Evolutionary conservation across 305 asterid species (phyloP).

Genomic region (Lippia alba): DNA sequence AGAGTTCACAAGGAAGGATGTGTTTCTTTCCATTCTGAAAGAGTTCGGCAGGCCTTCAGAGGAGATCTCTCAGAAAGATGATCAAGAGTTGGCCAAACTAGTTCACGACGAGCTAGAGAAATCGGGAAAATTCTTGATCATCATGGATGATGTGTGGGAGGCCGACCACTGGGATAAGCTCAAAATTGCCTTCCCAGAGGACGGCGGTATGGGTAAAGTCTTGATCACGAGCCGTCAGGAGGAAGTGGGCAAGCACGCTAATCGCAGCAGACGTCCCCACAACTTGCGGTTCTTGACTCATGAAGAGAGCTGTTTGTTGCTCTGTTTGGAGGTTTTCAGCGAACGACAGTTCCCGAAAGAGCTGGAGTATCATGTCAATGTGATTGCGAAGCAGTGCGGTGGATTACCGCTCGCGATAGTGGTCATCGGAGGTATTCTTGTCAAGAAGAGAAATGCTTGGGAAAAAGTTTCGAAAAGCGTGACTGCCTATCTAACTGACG

Average conservation of each 20-base stretch:
- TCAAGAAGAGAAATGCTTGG: background rate
- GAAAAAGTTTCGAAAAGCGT: too few species aligned
- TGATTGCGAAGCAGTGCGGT: slow-evolving; percentile 26
- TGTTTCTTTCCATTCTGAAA: slow-evolving; percentile 14
- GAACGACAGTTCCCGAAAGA: slow-evolving; percentile 20
- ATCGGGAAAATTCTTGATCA: slow-evolving; percentile 23
- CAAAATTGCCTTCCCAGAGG: background rate
- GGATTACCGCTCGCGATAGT: slow-evolving; percentile 41
- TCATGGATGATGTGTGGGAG: slow-evolving; percentile 34
- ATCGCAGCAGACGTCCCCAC: too few species aligned
- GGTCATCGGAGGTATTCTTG: slow-evolving; percentile 34
- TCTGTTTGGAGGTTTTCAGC: background rate
- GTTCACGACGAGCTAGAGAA: background rate
- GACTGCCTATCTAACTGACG: too few species aligned
- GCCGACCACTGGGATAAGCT: slow-evolving; percentile 1
- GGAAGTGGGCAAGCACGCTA: too few species aligned
- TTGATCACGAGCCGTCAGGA: too few species aligned
- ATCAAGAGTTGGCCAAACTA: background rate
- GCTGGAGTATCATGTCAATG: background rate
- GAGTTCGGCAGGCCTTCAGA: background rate
- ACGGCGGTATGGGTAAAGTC: too few species aligned
- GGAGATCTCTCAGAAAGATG: background rate
- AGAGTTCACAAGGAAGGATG: slow-evolving; percentile 23
- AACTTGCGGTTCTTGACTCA: too few species aligned
- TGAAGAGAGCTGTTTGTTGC: slow-evolving; percentile 10